These are phyloP conservation scores for Porphyrellus cyaneotinctus DNA, from an alignment of 768 basidiomycete species.

Conservation along the genomic window DNA sequence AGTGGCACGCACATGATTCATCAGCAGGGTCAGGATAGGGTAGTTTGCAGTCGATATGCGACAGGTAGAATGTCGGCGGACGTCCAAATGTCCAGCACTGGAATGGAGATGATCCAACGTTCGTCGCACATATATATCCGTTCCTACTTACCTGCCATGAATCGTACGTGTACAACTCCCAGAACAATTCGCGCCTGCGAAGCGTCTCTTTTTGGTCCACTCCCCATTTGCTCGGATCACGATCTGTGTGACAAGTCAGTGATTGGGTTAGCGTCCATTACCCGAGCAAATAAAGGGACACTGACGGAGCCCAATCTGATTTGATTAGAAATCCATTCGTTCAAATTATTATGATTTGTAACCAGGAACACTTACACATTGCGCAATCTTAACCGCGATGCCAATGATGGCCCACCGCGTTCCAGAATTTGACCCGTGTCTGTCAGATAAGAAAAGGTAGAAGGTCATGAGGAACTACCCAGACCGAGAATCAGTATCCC, in stretches of 20 bases:
- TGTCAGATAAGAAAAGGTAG: constrained; percentile 64
- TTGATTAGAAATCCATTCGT: constrained; percentile 3
- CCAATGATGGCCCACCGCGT: constrained; percentile 68
- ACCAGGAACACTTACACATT: constrained; percentile 50
- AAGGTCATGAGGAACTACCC: constrained; percentile 64
- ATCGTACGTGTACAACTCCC: constrained; percentile 49
- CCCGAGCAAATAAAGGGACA: constrained; percentile 5
- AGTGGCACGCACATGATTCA: constrained; percentile 51
- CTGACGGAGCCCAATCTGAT: constrained; percentile 68
- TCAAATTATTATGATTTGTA: neutral
- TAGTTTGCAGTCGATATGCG: constrained; percentile 65
- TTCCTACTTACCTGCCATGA: constrained; percentile 29
- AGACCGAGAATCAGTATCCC: constrained; percentile 25
- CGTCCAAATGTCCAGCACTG: constrained; percentile 68
- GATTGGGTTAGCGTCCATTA: constrained; percentile 3
- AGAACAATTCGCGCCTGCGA: constrained; percentile 62
- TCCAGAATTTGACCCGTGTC: constrained; percentile 62
- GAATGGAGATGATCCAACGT: constrained; percentile 34
- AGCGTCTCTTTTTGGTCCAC: constrained; percentile 53
- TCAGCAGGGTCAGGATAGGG: constrained; percentile 48
- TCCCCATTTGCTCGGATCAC: constrained; percentile 67
- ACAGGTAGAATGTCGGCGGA: constrained; percentile 62
- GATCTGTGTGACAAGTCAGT: constrained; percentile 39
- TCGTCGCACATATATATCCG: neutral
- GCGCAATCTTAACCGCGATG: constrained; percentile 63